Evolutionary conservation across 2,329 filamentous ascomycete species (phyloP), one percentile per base, ranked within the genome.

Genomic region (Fusarium dimerum): DNA sequence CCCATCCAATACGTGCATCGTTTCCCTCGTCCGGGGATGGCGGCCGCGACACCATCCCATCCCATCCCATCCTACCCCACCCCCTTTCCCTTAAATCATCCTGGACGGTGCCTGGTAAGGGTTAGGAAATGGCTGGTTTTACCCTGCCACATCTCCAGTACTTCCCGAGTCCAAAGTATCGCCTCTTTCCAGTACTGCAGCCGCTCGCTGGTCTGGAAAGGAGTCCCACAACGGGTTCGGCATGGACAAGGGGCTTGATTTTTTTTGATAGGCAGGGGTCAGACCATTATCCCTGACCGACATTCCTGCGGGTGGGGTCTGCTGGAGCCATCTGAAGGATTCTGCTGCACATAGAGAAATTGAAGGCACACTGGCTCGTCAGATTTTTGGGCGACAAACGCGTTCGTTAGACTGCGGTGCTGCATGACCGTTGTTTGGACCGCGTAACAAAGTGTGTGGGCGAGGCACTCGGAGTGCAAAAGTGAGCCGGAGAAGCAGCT

Each of bases 251-350:
- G 32, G 32, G 51, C 43, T 48, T 43, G 45, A 45, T 34, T 45
- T 34, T 34, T 45, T 34, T 52, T 47, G 20, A 40, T 42, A 47
- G 51, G 48, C 50, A 50, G 64, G 63, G 62, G 59, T 44, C 55
- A 57, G 18, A 11, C 17, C 18, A 53, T 58, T 52, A 67, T 66
- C 65, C 65, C 65, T 67, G 65, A 65, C 65, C 65, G 65, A 67
- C 65, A 65, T 65, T 67, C 59, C 54, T 53, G 34, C 34, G 47
- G 47, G 61, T 65, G 65, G 65, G 41, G 56, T 48, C 46, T 45
- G 39, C 54, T 52, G 45, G 54, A 55, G 46, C 48, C 59, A 64
- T 56, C 57, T 61, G 64, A 67, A 67, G 65, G 65, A 67, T 66
- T 61, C 56, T 56, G 56, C 52, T 65, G 61, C 63, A 66, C 56